These are phyloP conservation scores for Yamadazyma kanchanaburiensis DNA, from an alignment of 1,139 yeast genomes.

Conservation along the genomic window DNA sequence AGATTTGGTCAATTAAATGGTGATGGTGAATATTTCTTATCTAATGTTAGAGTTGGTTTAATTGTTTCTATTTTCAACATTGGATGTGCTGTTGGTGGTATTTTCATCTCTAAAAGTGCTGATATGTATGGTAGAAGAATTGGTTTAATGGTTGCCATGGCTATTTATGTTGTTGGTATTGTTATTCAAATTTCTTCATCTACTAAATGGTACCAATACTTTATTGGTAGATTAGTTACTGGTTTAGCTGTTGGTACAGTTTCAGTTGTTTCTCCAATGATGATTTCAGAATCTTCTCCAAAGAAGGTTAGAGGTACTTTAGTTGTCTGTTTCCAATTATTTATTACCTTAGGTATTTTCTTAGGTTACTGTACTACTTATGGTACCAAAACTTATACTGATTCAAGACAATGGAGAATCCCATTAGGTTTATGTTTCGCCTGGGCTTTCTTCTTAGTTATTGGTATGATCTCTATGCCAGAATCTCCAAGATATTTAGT, in stretches of 20 bases:
- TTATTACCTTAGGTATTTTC: slow-evolving; percentile 67
- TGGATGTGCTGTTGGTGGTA: slow-evolving; percentile 76
- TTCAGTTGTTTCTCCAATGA: slow-evolving; percentile 66
- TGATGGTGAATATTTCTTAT: slow-evolving; percentile 29
- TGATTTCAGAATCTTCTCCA: slow-evolving; percentile 70
- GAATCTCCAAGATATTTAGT: slow-evolving; percentile 59
- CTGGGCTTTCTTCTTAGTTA: slow-evolving; percentile 55
- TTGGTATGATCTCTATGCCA: slow-evolving; percentile 40
- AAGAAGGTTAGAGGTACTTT: slow-evolving; percentile 67
- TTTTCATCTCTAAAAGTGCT: slow-evolving; percentile 50
- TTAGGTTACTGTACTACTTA: slow-evolving; percentile 65
- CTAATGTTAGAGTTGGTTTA: slow-evolving; percentile 50
- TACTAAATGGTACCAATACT: slow-evolving; percentile 27
- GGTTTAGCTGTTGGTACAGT: slow-evolving; percentile 77
- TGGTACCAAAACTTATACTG: slow-evolving; percentile 57
- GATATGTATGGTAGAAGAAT: slow-evolving; percentile 53
- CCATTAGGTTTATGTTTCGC: slow-evolving; percentile 54
- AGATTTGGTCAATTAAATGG: slow-evolving; percentile 43
- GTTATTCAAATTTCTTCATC: slow-evolving; percentile 38
- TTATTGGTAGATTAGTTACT: slow-evolving; percentile 61
- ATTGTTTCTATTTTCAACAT: slow-evolving; percentile 66
- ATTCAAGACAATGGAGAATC: slow-evolving; percentile 60
- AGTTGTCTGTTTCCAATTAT: slow-evolving; percentile 67
- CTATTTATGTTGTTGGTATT: slow-evolving; percentile 48
- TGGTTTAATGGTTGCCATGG: slow-evolving; percentile 45